Evolutionary conservation across 768 basidiomycete genomes (phyloP), one percentile per base, ranked within the genome.

Genomic region (Termitomyces sp.): DNA sequence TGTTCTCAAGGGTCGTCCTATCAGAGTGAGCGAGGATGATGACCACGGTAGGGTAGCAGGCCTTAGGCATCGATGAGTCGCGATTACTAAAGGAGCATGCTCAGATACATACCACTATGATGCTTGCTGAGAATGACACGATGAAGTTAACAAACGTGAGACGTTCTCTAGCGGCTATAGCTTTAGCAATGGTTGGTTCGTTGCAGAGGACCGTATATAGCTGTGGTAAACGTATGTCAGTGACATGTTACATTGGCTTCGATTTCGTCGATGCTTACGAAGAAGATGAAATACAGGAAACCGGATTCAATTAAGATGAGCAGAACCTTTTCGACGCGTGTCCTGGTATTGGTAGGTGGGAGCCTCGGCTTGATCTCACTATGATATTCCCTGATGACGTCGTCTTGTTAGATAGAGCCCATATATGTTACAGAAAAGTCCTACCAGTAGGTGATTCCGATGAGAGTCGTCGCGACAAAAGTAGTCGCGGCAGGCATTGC

Each of bases 201-300:
- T 59, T 59, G 39, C 58, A 53, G n/a, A n/a, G n/a, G n/a, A n/a
- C n/a, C n/a, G n/a, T n/a, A n/a, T 53, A 53, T 12, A 55, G 40
- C 58, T 59, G 4, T 5, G 20, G 13, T 5, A 42, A 9, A 5
- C 26, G 4, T 8, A 26, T 12, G 14, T 49, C 10, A 44, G 37
- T 40, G 18, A n/a, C n/a, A 27, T 30, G 22, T 27, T 12, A 18
- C 2, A 3, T 32, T 36, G 5, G 13, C 26, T 30, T 34, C 7
- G 5, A 34, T 33, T 7, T n/a, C 7, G n/a, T 9, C 24, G 13
- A 5, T 14, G 49, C 58, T 39, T 30, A 59, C 58, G 42, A 59
- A 59, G 39, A 59, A 59, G 22, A 59, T 32, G 53, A 55, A 59
- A 43, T 59, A 59, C 20, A 59, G n/a, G n/a, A 59, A 59, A 5